Percentiles rank a stretch among this genome's conserved stretches.
phyloP scores from a whole-genome alignment of 164 flowering plant genomes.

The Umbellularia californica region DNA sequence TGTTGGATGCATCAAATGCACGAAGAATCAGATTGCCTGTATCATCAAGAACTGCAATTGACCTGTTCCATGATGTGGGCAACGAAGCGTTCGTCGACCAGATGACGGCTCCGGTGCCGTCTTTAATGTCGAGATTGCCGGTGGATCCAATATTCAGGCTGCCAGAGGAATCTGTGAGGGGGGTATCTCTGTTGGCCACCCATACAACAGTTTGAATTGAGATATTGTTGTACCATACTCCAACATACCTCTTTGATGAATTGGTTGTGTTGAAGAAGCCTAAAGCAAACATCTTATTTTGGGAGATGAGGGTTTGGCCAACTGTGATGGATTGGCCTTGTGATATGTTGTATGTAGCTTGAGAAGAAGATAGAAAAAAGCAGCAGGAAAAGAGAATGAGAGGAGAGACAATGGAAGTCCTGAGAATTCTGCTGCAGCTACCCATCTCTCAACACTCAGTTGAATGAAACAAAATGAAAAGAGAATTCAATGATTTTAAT shows the following conservation, averaged over 20 bases:
- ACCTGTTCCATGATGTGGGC: not conserved
- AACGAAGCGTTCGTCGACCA: conserved; percentile 2
- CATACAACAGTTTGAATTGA: not conserved
- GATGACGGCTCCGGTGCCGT: not conserved
- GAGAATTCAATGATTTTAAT: too few relatives aligned
- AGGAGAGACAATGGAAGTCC: not conserved
- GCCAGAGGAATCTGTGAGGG: conserved; percentile 4
- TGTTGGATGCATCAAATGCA: not conserved
- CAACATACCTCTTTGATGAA: conserved; percentile 12
- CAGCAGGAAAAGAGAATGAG: not conserved
- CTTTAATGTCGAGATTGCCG: not conserved
- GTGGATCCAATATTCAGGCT: not conserved
- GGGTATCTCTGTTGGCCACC: conserved; percentile 12
- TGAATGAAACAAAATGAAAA: too few relatives aligned
- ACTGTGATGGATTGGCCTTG: not conserved
- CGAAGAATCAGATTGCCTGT: conserved; percentile 2
- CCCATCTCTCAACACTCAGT: too few relatives aligned
- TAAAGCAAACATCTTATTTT: not conserved
- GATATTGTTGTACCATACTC: conserved; percentile 15
- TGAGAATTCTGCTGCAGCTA: too few relatives aligned
- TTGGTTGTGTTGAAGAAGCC: conserved; percentile 12
- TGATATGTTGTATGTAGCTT: not conserved
- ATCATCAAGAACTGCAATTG: not conserved
- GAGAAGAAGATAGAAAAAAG: not conserved
- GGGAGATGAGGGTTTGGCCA: conserved; percentile 2